Evolutionary conservation across 495 filamentous ascomycete species (phyloP).

Genomic region (Xylaria grammica): DNA sequence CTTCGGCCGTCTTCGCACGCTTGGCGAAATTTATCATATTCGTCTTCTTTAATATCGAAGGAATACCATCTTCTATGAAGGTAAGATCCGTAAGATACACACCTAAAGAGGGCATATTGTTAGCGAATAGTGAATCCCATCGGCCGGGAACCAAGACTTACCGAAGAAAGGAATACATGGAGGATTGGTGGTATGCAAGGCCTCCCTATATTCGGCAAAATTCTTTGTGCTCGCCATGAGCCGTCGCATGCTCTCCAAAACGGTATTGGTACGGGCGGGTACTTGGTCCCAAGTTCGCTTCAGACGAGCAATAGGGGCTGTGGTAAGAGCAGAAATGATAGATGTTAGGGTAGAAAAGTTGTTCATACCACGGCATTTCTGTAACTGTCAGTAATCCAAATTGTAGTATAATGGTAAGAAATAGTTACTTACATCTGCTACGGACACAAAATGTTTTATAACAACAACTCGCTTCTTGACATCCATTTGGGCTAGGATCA

Average conservation of each 20-base stretch:
- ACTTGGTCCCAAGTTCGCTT: constrained; percentile 95
- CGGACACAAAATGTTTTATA: constrained; percentile 96
- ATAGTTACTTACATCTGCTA: constrained; percentile 78
- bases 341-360: constrained; percentile 99
- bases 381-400: constrained; percentile 32
- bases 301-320: constrained; percentile 91
- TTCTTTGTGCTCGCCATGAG: constrained; percentile 99
- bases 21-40: constrained; percentile 98
- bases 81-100: constrained; percentile 98
- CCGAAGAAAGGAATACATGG: constrained; percentile 99
- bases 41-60: constrained; percentile 90
- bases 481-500: constrained; percentile 93
- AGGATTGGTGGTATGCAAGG: constrained; percentile 88
- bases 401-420: constrained; percentile 15
- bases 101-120: constrained; percentile 56
- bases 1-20: constrained; percentile 95
- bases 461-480: constrained; percentile 95
- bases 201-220: constrained; percentile 94
- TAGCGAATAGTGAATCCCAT: constrained; percentile 25
- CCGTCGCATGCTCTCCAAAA: constrained; percentile 87
- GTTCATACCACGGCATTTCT: constrained; percentile 94
- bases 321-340: constrained; percentile 93
- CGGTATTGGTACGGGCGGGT: constrained; percentile 75
- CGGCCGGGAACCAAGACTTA: constrained; percentile 49
- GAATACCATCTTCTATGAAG: constrained; percentile 98